These are phyloP conservation scores for Barnettozyma salicaria DNA, from an alignment of 805 yeast genomes.

Conservation along the genomic window DNA sequence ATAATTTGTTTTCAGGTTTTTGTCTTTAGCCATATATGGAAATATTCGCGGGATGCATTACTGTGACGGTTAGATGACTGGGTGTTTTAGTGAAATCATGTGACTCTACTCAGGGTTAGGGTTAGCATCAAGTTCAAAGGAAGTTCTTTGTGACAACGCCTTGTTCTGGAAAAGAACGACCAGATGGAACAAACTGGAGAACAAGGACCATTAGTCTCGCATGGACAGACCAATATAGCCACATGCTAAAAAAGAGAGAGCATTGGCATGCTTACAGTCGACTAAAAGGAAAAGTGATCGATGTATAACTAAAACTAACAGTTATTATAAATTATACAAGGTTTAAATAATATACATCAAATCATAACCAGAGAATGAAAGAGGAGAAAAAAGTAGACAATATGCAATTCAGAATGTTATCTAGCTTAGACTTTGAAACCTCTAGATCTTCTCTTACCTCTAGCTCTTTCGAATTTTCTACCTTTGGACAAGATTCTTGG, in stretches of 20 bases:
- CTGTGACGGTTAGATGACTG: no score
- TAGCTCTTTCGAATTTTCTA: conserved; percentile 99
- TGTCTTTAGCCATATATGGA: background rate
- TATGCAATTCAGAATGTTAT: conserved; percentile 4
- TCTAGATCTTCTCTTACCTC: conserved; percentile 99
- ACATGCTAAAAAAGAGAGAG: background rate
- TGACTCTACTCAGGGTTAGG: background rate
- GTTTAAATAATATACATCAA: conserved; percentile 20
- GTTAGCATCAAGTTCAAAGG: no score
- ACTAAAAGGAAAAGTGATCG: conserved; percentile 15
- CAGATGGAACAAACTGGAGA: no score
- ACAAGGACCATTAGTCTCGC: no score
- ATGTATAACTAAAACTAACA: conserved; percentile 17
- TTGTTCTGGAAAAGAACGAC: no score
- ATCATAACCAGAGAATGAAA: conserved; percentile 12
- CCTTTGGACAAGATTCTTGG: conserved; percentile 97
- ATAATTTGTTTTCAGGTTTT: background rate
- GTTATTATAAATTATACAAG: conserved; percentile 12
- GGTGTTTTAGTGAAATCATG: background rate
- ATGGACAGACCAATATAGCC: no score
- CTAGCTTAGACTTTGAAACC: conserved; percentile 97
- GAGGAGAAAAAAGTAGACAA: conserved; percentile 3
- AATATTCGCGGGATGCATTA: background rate
- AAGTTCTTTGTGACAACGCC: no score
- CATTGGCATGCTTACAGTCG: conserved; percentile 4